Percentiles rank a stretch among this genome's conserved stretches.
Conservation (phyloP, 495 filamentous ascomycete species). For the Neurospora sublineolata region DNA sequence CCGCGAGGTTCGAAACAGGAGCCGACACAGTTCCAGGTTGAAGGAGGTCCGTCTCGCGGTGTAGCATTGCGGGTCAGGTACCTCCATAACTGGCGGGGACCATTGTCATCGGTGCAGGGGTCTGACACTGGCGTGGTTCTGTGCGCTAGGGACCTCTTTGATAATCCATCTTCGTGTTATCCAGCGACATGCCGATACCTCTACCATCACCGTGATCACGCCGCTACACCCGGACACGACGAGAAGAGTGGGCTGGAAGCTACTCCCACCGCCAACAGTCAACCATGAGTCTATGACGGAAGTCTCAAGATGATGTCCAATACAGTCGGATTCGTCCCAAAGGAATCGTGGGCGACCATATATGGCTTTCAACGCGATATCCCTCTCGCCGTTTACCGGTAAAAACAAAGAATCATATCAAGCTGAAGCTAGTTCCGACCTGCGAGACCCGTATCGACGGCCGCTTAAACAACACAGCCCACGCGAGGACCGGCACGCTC, state of each 20-base stretch:
- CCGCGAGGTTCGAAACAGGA: not conserved
- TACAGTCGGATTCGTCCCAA: not conserved
- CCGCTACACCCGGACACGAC: not conserved
- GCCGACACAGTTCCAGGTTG: not conserved
- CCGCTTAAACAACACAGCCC: not conserved
- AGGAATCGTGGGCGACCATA: not conserved
- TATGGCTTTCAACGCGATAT: not conserved
- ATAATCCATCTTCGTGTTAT: not conserved
- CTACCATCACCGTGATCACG: not conserved
- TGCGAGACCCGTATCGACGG: not conserved
- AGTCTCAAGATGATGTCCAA: not conserved
- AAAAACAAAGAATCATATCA: not conserved
- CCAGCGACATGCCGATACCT: not conserved
- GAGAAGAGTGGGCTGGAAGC: not conserved
- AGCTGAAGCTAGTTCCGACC: not conserved
- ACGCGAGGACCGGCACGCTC: not conserved
- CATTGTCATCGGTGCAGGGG: not conserved
- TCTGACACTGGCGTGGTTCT: not conserved
- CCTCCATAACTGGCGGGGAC: not conserved
- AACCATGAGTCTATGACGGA: not conserved
- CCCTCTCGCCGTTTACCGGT: not conserved
- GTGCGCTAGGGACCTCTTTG: not conserved
- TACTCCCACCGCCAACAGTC: not conserved
- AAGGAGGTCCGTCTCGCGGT: not conserved
- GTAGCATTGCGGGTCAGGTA: not conserved